A percentile compares a stretch with the other conserved stretches of the same genome.
These are phyloP conservation scores for Beta vulgaris DNA, from an alignment of 148 eudicot species.

Conservation along the genomic window DNA sequence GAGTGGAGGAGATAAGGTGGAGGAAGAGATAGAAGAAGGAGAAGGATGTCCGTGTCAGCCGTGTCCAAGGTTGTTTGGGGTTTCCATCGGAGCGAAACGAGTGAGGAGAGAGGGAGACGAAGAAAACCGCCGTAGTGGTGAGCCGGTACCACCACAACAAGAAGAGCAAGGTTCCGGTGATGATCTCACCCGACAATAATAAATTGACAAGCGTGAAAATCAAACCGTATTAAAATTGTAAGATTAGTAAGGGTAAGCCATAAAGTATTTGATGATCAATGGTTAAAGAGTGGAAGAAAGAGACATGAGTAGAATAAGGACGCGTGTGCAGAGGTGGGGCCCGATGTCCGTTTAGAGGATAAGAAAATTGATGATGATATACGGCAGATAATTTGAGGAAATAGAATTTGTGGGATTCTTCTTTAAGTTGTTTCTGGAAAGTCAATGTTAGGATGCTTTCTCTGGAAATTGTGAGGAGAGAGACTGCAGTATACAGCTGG, in stretches of 20 bases:
- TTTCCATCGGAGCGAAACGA: slow-evolving; percentile 62
- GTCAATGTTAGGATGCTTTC: slow-evolving; percentile 1
- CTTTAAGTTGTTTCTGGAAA: slow-evolving; percentile 1
- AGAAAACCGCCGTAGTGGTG: slow-evolving; percentile 17
- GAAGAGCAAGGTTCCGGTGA: slow-evolving; percentile 28
- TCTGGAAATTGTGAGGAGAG: neutral
- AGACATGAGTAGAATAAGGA: neutral
- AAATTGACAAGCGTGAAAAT: too few relatives aligned
- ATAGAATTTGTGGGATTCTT: slow-evolving; percentile 1
- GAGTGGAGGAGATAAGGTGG: slow-evolving; percentile 14
- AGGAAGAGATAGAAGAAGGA: slow-evolving; percentile 22
- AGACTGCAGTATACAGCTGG: neutral
- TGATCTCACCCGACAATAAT: too few relatives aligned
- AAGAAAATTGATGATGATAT: neutral
- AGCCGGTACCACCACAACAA: slow-evolving; percentile 13
- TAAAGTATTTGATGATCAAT: too few relatives aligned
- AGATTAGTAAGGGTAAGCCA: too few relatives aligned
- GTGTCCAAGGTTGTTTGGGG: slow-evolving; percentile 61
- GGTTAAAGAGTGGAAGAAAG: too few relatives aligned
- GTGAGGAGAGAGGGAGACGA: slow-evolving; percentile 35
- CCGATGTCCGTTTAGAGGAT: neutral
- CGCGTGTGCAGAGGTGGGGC: neutral
- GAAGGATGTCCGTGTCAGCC: slow-evolving; percentile 21
- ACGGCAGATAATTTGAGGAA: neutral
- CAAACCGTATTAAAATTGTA: too few relatives aligned